Evolutionary conservation across 2,329 filamentous ascomycete species (phyloP), one percentile per base, ranked within the genome.

Genomic region (Fusarium zealandicum): DNA sequence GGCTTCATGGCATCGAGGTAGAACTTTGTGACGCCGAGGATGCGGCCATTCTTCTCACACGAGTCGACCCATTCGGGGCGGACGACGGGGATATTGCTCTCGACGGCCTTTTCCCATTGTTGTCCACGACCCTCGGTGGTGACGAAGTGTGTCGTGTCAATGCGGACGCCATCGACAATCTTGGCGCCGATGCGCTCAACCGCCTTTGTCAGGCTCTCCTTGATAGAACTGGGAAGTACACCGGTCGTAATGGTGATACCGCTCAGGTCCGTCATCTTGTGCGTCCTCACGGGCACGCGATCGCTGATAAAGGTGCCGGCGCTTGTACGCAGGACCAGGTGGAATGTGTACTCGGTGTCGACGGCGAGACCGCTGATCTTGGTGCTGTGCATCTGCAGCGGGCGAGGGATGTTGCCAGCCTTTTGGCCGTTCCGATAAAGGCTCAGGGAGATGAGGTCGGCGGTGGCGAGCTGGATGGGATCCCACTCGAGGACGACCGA

Each of bases 401-500:
- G 92, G 49, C 90, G 85, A 17, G 95, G 95, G 70, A 99, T 98
- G 68, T 90, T 93, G 69, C 95, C 95, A 13, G 93, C 93, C 79
- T 98, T 99, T 72, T 92, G 92, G 67, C 92, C 92, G 80, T 99
- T 99, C 73, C 95, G 90, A 77, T 95, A 98, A 44, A 99, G 82
- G 52, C 90, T 92, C 46, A 99, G 84, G 42, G 90, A 93, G 69
- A 95, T 88, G 57, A 98, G 83, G 71, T 95, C 92, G 61, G 95
- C 92, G 5, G 93, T 98, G 17, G 93, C 95, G 42, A 97, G 86
- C 68, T 93, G 85, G 70, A 99, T 90, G 28, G 93, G 92, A 62
- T 98, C 95, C 95, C 95, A 99, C 77, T 98, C 95, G 45, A 99
- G 89, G 31, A 99, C 95, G 38, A 98, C 89, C 22, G 91, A 96